Base-by-base conservation (phyloP, 345 rosid species). In the Citrus cavaleriei region DNA sequence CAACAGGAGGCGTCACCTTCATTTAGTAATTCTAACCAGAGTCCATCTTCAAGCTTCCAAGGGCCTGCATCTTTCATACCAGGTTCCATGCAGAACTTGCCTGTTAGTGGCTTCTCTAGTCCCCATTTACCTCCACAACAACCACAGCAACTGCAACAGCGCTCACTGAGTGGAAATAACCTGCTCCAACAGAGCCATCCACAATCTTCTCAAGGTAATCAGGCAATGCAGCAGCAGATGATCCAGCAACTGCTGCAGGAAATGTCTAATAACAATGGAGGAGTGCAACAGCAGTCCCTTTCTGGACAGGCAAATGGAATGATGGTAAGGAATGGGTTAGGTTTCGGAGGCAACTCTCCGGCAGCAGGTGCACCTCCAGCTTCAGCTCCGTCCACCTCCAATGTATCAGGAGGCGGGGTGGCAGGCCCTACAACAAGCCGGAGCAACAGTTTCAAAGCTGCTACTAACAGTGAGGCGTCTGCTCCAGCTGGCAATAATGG, bases 181-280 rank as follows among this genome's bases (percentile, higher is more conserved):
- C 81, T 88, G 58, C 76, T 87, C n/a, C 90, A 85, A 55, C 91
- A 87, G 84, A 86, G 73, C 84, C 90, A 87, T 70, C 79, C 77
- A 22, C 92, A 84, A 61, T 34, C 89, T 4, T 78, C 92, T 62
- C 91, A 83, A 68, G 91, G 91, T 76, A 95, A 76, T 85, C 98
- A 87, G 81, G 88, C 85, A 34, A 70, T 89, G 62, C 95, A 92
- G 78, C 96, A 91, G 68, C 96, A 89, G 83, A 88, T 91, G 93
- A 86, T 95, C 78, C 96, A 92, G 79, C 97, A 92, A 27, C 79
- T 95, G 63, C 87, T 92, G 84, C 95, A 92, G 74, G 98, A 93
- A 78, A 86, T 92, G 88, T 89, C 93, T 40, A 87, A 82, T 73
- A 83, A 57, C 77, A 82, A 78, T 35, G 83, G 87, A 18, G 88